Evolutionary conservation across 2,329 filamentous ascomycete genomes (phyloP), one percentile per base, ranked within the genome.

Genomic region (Penicillium freii): DNA sequence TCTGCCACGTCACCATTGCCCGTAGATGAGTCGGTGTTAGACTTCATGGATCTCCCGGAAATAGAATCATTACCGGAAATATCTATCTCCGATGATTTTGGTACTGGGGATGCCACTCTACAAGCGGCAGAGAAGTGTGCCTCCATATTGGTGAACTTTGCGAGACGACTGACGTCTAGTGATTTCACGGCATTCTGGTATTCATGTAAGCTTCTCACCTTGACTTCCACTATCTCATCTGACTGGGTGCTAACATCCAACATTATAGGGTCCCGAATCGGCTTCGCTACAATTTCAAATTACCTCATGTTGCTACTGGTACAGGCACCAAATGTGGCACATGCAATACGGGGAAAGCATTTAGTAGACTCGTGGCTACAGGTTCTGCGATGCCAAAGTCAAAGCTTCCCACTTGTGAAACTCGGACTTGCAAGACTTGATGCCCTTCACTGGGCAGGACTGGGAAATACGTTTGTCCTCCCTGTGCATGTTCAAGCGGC

Each of bases 231-330:
- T 17, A 1, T 15, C 6, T 11, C 13, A 10, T 21, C 5, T 29
- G 2, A 33, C 8, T 25, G 2, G 6, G 27, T 31, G 7, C 31
- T 33, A 33, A 33, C 0, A 33, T 15, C 27, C 33, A 42, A 25
- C 8, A 5, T 15, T 6, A 17, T 17, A 73, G 70, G 71, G 70
- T 69, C 68, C 9, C 68, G 70, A 3, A 67, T 73, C 43, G 65
- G 69, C 10, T 73, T 73, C 33, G 69, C 71, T n/a, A 70, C 70
- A 1, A 67, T 73, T 17, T 73, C 70, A 13, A 73, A 73, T 34
- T 73, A 72, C 44, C 56, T 67, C n/a, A 64, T 72, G 48, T 51
- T 73, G 8, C 60, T 73, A 6, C 59, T 73, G 1, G 66, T 73
- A 8, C 69, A 73, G 55, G 67, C 70, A 1, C 70, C 71, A 0